A percentile compares a stretch with the other conserved stretches of the same genome.
Conservation (phyloP, 345 rosid species). For the Reutealis trisperma region DNA sequence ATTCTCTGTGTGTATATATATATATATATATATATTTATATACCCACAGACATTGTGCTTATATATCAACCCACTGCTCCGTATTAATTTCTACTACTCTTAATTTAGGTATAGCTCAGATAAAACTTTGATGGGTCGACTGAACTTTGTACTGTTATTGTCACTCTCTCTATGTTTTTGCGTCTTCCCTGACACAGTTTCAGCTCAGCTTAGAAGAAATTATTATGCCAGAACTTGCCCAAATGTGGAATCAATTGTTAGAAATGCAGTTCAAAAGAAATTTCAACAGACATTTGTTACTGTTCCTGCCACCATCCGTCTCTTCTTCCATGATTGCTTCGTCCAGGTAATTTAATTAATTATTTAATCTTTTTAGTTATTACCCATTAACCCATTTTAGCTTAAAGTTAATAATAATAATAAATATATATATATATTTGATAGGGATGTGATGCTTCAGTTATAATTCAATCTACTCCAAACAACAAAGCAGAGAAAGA, state of each 20-base stretch:
- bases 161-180: slow-evolving; percentile 44
- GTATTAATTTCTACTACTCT: neutral
- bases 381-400: neutral
- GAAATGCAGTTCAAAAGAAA: slow-evolving; percentile 45
- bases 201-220: slow-evolving; percentile 60
- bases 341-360: slow-evolving; percentile 42
- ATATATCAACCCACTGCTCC: neutral
- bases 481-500: slow-evolving; percentile 51
- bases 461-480: slow-evolving; percentile 31
- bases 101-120: too few species aligned
- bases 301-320: slow-evolving; percentile 57
- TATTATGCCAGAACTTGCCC: slow-evolving; percentile 65
- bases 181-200: slow-evolving; percentile 42
- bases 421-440: neutral
- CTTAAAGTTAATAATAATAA: neutral
- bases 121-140: slow-evolving; percentile 3
- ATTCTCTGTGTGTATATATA: too few species aligned
- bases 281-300: slow-evolving; percentile 63
- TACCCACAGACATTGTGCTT: too few species aligned
- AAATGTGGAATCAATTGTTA: slow-evolving; percentile 63
- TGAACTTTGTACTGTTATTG: slow-evolving; percentile 29
- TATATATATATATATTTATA: too few species aligned
- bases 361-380: neutral
- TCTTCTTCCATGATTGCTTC: slow-evolving; percentile 71
- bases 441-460: slow-evolving; percentile 75